phyloP scores from a whole-genome alignment of 306 rosid genomes.

The Luffa acutangula region DNA sequence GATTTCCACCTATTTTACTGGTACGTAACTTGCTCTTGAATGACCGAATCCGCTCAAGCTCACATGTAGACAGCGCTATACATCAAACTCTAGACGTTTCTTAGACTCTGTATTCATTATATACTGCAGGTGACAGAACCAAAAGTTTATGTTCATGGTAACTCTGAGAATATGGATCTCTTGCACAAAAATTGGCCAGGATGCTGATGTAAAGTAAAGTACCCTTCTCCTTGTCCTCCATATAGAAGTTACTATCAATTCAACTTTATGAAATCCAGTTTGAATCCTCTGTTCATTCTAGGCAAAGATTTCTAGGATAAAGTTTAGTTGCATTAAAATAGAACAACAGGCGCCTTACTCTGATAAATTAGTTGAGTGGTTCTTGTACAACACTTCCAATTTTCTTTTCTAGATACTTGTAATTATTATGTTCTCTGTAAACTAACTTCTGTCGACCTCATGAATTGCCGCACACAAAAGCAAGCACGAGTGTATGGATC shows the following conservation, averaged over 20 bases:
- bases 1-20: conserved; percentile 54
- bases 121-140: conserved; percentile 53
- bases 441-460: neutral
- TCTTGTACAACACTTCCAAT: neutral
- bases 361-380: neutral
- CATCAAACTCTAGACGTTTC: neutral
- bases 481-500: neutral
- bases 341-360: neutral
- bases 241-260: neutral
- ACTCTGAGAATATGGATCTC: conserved; percentile 23
- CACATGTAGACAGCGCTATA: neutral
- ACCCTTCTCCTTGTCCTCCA: neutral
- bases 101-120: neutral
- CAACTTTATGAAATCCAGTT: neutral
- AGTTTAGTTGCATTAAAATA: neutral
- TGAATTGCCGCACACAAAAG: neutral
- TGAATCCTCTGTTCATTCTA: neutral
- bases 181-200: conserved; percentile 52
- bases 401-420: neutral
- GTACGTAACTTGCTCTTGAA: conserved; percentile 19
- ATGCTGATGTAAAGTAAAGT: conserved; percentile 27
- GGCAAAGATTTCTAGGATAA: conserved; percentile 2
- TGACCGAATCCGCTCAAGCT: neutral
- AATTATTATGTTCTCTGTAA: neutral
- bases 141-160: conserved; percentile 68